Percentiles rank a stretch among this genome's conserved stretches.
Evolutionary conservation across 2,329 filamentous ascomycete species (phyloP).

Genomic region (Ilyonectria sp.): DNA sequence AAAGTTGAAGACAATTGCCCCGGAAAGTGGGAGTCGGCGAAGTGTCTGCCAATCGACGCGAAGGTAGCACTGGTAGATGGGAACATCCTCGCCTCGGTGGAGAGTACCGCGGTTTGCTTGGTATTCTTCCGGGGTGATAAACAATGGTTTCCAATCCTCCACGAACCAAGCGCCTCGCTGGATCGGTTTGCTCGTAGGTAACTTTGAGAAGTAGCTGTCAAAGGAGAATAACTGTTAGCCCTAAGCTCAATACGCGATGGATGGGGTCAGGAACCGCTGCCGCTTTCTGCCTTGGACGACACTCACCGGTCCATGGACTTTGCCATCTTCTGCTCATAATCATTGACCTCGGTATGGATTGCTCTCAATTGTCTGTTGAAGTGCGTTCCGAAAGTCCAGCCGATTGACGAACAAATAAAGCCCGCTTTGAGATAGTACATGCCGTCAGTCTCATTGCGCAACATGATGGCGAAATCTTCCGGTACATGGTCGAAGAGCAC

Average conservation of each 20-base stretch:
- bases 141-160: slow-evolving; percentile 81
- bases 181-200: slow-evolving; percentile 80
- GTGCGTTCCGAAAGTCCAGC: slow-evolving; percentile 83
- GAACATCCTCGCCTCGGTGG: slow-evolving; percentile 68
- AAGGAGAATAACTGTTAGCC: not conserved
- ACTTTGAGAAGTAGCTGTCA: slow-evolving; percentile 80
- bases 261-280: too few relatives aligned
- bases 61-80: slow-evolving; percentile 73
- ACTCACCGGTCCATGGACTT: slow-evolving; percentile 84
- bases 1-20: slow-evolving; percentile 86
- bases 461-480: slow-evolving; percentile 84
- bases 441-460: slow-evolving; percentile 79
- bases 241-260: too few relatives aligned
- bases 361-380: slow-evolving; percentile 77
- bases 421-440: slow-evolving; percentile 82
- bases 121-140: slow-evolving; percentile 78
- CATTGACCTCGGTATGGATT: slow-evolving; percentile 82
- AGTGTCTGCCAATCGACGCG: slow-evolving; percentile 91
- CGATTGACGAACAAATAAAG: slow-evolving; percentile 83
- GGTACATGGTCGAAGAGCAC: slow-evolving; percentile 83
- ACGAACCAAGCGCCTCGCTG: slow-evolving; percentile 88
- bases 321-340: slow-evolving; percentile 88
- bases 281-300: not conserved
- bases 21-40: slow-evolving; percentile 81
- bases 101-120: slow-evolving; percentile 69